Conservation (phyloP, 805 yeast genomes). For the Barnettozyma pratensis region DNA sequence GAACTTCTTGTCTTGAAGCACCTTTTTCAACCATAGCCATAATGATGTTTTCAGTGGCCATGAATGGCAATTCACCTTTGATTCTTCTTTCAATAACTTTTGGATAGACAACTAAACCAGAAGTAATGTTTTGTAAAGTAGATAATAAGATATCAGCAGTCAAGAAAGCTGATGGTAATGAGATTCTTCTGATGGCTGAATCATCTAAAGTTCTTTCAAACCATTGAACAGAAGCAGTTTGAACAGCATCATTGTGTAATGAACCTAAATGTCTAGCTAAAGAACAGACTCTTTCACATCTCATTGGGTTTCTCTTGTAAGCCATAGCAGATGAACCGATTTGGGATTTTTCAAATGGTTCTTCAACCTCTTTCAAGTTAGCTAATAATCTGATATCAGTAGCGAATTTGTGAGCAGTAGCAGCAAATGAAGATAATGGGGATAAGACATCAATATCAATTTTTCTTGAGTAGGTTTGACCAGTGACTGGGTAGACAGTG, state of each 20-base stretch:
- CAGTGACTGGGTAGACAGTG: slow-evolving; percentile 94
- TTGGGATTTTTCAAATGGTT: slow-evolving; percentile 97
- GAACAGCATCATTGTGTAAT: slow-evolving; percentile 86
- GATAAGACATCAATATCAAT: slow-evolving; percentile 92
- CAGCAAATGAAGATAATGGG: slow-evolving; percentile 92
- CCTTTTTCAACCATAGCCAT: slow-evolving; percentile 99
- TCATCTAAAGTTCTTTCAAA: slow-evolving; percentile 98
- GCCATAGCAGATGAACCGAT: slow-evolving; percentile 99
- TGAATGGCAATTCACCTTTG: slow-evolving; percentile 90
- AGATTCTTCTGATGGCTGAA: slow-evolving; percentile 95
- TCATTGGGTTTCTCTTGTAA: slow-evolving; percentile 98
- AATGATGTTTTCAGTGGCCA: slow-evolving; percentile 98
- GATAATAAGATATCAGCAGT: slow-evolving; percentile 91
- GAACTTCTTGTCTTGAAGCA: slow-evolving; percentile 97
- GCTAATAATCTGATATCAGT: slow-evolving; percentile 95
- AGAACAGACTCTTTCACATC: slow-evolving; percentile 98
- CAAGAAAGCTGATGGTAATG: slow-evolving; percentile 92
- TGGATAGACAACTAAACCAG: slow-evolving; percentile 96
- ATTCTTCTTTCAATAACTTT: slow-evolving; percentile 98
- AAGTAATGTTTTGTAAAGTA: slow-evolving; percentile 85
- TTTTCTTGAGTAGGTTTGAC: slow-evolving; percentile 98
- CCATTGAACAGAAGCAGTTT: slow-evolving; percentile 98
- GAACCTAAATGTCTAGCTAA: slow-evolving; percentile 93
- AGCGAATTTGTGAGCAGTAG: slow-evolving; percentile 95
- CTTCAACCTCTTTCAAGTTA: slow-evolving; percentile 94